A percentile compares a stretch with the other conserved stretches of the same genome.
phyloP scores from a whole-genome alignment of 2,329 filamentous ascomycete genomes.

The Aspergillus texensis region DNA sequence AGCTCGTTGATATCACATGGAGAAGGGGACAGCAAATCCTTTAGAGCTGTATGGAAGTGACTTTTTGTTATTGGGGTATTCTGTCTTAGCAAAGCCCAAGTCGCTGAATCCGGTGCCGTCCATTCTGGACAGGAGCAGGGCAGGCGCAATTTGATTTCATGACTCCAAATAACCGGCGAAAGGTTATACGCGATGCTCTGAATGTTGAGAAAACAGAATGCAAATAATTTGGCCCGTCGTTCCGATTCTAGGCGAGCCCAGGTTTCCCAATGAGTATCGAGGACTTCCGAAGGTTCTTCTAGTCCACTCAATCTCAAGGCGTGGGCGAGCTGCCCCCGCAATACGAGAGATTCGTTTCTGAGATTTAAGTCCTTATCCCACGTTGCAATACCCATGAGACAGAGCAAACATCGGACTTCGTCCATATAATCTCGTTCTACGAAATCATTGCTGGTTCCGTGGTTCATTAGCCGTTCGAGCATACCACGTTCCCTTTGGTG shows the following conservation, averaged over 20 bases:
- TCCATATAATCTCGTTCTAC: conserved; percentile 4
- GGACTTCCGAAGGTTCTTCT: neutral
- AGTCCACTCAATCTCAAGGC: neutral
- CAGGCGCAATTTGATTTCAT: conserved; percentile 8
- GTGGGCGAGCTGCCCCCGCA: neutral
- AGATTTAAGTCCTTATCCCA: conserved; percentile 6
- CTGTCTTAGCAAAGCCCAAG: conserved; percentile 7
- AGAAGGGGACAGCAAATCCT: neutral
- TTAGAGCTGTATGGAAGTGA: neutral
- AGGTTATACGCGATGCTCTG: conserved; percentile 8
- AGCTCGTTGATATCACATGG: neutral
- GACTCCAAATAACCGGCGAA: neutral
- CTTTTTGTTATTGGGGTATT: neutral
- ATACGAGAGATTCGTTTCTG: neutral
- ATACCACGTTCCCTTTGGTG: neutral
- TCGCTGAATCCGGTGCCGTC: conserved; percentile 7
- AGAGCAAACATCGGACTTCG: conserved; percentile 9
- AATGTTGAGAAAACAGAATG: conserved; percentile 12
- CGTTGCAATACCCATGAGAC: conserved; percentile 2
- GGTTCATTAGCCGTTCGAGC: neutral
- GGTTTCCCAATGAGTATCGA: neutral
- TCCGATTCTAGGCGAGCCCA: conserved; percentile 9
- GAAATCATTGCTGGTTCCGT: neutral
- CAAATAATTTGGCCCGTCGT: conserved; percentile 9
- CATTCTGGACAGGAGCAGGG: conserved; percentile 13